phyloP scores from a whole-genome alignment of 768 basidiomycete genomes.

The Paxillus ammoniavirescens region DNA sequence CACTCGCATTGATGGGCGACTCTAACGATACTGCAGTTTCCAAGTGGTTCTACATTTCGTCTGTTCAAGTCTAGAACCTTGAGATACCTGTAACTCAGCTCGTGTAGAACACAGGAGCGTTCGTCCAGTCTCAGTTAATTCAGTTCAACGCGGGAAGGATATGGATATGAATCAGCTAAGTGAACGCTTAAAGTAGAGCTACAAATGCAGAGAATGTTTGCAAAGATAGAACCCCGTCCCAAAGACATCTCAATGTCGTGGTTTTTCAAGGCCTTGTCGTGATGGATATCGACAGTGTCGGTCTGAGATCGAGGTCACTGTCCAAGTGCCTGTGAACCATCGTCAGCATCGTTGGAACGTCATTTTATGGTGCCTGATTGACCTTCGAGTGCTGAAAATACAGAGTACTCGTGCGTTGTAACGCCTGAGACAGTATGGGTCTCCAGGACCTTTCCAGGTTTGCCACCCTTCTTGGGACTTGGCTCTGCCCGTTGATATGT shows the following conservation, averaged over 20 bases:
- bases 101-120: background rate
- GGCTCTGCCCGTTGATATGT: constrained; percentile 87
- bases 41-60: constrained; percentile 95
- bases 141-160: background rate
- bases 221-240: constrained; percentile 8
- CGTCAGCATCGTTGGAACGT: constrained; percentile 1
- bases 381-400: constrained; percentile 92
- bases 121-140: background rate
- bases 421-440: constrained; percentile 88
- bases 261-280: constrained; percentile 51
- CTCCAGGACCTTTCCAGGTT: constrained; percentile 78
- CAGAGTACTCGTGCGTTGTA: constrained; percentile 74
- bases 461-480: constrained; percentile 62
- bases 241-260: constrained; percentile 17
- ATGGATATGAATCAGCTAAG: background rate
- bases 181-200: constrained; percentile 18
- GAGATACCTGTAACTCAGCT: background rate
- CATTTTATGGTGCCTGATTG: constrained; percentile 17
- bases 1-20: background rate
- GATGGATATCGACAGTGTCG: constrained; percentile 86
- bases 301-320: constrained; percentile 89
- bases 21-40: constrained; percentile 51
- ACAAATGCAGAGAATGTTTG: constrained; percentile 24
- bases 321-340: constrained; percentile 71
- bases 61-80: constrained; percentile 64